These are phyloP conservation scores for Carex pumila DNA, from an alignment of 176 grass and related monocot species.

Conservation along the genomic window DNA sequence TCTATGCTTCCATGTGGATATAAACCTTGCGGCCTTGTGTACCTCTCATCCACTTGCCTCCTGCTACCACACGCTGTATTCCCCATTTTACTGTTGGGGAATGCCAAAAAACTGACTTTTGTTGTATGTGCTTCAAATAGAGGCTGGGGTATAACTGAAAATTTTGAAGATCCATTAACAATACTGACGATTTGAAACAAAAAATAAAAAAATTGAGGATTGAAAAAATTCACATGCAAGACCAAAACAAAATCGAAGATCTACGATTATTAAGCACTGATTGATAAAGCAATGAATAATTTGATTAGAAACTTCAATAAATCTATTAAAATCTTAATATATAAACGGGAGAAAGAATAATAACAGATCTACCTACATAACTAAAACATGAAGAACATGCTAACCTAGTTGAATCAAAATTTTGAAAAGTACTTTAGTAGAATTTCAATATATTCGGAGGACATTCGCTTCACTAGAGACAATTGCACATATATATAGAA, in stretches of 20 bases:
- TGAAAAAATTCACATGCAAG: neutral
- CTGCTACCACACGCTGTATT: slow-evolving; percentile 39
- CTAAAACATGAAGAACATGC: neutral
- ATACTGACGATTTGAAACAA: neutral
- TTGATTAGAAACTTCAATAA: neutral
- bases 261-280: neutral
- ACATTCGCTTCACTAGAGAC: neutral
- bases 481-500: neutral
- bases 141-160: neutral
- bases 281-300: neutral
- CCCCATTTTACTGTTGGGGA: slow-evolving; percentile 30
- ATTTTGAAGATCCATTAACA: neutral
- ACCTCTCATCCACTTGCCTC: slow-evolving; percentile 68
- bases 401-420: neutral
- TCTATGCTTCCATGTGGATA: slow-evolving; percentile 83
- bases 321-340: neutral
- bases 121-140: neutral
- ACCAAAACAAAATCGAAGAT: neutral
- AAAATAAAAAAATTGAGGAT: neutral
- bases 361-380: neutral
- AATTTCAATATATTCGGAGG: neutral
- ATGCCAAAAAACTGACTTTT: neutral
- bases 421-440: neutral
- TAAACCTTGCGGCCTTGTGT: slow-evolving; percentile 83
- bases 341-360: neutral